Evolutionary conservation across 495 filamentous ascomycete species (phyloP).

Genomic region (Chaetomium tenue): DNA sequence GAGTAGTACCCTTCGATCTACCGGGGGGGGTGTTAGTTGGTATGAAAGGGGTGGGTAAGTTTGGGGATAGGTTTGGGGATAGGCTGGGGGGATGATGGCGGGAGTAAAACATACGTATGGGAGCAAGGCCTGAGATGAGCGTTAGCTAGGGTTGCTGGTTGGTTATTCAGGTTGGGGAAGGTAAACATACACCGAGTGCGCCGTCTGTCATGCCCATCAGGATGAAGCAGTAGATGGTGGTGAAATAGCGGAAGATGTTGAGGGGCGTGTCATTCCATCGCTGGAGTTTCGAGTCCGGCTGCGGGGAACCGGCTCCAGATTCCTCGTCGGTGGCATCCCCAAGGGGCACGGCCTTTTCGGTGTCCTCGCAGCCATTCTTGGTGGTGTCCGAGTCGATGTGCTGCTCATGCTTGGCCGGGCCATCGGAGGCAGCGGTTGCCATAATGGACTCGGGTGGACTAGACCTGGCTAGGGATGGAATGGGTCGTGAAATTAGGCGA

Average conservation of each 20-base stretch:
- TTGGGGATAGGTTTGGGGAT: too few relatives aligned
- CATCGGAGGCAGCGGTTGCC: constrained; percentile 7
- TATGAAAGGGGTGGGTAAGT: neutral
- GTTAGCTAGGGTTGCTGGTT: neutral
- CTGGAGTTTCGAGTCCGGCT: constrained; percentile 5
- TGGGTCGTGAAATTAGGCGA: too few relatives aligned
- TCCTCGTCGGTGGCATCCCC: constrained; percentile 23
- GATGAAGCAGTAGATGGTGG: constrained; percentile 71
- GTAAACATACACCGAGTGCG: constrained; percentile 65
- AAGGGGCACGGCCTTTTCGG: constrained; percentile 15
- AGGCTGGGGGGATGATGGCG: too few relatives aligned
- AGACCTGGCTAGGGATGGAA: neutral
- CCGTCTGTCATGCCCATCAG: constrained; percentile 83
- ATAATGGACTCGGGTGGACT: neutral
- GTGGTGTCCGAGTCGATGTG: neutral
- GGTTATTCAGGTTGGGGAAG: neutral
- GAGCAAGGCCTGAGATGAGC: constrained; percentile 12
- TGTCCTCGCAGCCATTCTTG: neutral
- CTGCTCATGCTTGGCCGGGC: neutral
- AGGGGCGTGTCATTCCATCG: constrained; percentile 67
- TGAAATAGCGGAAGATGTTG: constrained; percentile 63
- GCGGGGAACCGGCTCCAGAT: neutral
- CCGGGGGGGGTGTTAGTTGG: neutral
- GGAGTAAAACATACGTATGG: constrained; percentile 11
- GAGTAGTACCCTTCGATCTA: constrained; percentile 64